phyloP scores from a whole-genome alignment of 2,329 filamentous ascomycete species.

The Proliferodiscus dingleyae region DNA sequence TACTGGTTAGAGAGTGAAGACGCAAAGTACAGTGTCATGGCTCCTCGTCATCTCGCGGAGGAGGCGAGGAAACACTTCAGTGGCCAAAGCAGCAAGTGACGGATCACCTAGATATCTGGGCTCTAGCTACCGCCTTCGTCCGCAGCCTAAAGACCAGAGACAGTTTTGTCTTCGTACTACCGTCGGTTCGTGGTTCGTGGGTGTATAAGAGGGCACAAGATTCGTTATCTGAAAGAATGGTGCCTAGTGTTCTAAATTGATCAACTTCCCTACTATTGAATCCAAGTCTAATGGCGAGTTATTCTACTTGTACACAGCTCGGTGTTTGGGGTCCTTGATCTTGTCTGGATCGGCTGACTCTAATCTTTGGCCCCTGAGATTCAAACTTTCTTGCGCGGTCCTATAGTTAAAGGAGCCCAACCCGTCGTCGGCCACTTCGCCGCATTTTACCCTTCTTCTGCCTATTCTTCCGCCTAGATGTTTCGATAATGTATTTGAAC shows the following conservation, averaged over 20 bases:
- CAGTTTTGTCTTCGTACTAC: too few species aligned
- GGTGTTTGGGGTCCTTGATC: neutral
- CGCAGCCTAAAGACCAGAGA: too few species aligned
- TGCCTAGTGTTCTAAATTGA: too few species aligned
- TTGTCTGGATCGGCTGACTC: constrained; percentile 2
- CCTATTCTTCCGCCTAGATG: neutral
- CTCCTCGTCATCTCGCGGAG: constrained; percentile 32
- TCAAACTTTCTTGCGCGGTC: neutral
- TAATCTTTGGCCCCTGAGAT: neutral
- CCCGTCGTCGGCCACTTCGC: constrained; percentile 3
- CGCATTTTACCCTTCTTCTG: constrained; percentile 3
- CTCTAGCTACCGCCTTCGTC: too few species aligned
- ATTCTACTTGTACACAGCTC: constrained; percentile 4
- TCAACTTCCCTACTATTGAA: neutral
- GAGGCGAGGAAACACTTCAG: constrained; percentile 26
- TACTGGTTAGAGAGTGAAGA: constrained; percentile 33
- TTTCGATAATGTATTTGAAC: constrained; percentile 3
- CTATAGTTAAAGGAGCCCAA: neutral
- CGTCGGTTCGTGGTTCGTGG: too few species aligned
- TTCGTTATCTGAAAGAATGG: too few species aligned
- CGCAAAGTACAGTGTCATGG: constrained; percentile 33
- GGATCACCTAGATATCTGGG: too few species aligned
- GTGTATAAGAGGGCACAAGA: too few species aligned
- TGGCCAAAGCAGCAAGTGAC: neutral
- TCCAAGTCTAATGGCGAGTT: too few species aligned